Evolutionary conservation across 768 basidiomycete species (phyloP).

Genomic region (Postia placenta): DNA sequence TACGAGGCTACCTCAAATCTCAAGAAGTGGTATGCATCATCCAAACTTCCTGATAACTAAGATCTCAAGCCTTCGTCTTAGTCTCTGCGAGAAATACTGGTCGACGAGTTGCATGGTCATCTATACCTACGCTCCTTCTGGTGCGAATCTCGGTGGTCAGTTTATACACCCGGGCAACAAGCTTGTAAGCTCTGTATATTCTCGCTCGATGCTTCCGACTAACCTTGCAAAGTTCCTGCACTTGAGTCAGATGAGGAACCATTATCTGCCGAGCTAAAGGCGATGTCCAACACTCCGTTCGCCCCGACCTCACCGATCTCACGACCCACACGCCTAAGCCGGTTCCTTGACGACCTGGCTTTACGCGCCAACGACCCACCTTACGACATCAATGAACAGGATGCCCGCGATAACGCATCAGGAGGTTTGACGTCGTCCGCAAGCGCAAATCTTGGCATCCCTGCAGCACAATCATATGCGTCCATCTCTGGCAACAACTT

Average conservation of each 20-base stretch:
- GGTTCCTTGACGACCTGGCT: conserved; percentile 59
- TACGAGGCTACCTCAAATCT: conserved; percentile 73
- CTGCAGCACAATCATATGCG: conserved; percentile 12
- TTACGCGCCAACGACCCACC: conserved; percentile 77
- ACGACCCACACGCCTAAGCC: conserved; percentile 46
- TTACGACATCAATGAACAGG: conserved; percentile 49
- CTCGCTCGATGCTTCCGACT: neutral
- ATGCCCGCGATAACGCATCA: conserved; percentile 19
- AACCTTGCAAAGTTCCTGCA: conserved; percentile 44
- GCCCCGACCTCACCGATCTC: conserved; percentile 31
- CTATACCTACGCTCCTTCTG: conserved; percentile 97
- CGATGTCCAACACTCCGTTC: neutral
- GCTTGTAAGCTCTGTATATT: conserved; percentile 45
- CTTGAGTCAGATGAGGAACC: conserved; percentile 58
- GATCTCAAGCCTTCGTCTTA: conserved; percentile 25
- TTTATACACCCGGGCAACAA: conserved; percentile 77
- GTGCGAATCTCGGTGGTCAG: conserved; percentile 88
- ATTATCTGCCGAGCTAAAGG: conserved; percentile 15
- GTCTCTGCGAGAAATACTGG: conserved; percentile 87
- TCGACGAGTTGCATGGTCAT: conserved; percentile 95
- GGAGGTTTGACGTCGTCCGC: conserved; percentile 11
- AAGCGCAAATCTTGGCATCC: conserved; percentile 13
- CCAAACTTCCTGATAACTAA: conserved; percentile 16
- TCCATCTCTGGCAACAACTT: conserved; percentile 14
- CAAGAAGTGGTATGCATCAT: conserved; percentile 89